Conservation (phyloP, 345 rosid genomes). For the Salix dunnii region DNA sequence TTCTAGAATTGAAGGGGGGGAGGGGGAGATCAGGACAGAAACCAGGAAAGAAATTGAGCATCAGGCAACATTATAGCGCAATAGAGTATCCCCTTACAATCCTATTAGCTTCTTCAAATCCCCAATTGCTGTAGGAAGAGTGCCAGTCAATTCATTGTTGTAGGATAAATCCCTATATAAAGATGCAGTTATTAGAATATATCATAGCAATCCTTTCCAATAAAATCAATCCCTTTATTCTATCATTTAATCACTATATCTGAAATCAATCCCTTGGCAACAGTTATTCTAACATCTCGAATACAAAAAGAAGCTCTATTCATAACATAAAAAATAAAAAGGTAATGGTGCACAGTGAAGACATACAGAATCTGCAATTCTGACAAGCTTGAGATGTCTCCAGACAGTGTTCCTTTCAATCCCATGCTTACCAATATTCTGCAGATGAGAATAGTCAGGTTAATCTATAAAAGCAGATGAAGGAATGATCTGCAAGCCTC, state of each 20-base stretch:
- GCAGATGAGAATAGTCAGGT: constrained; percentile 20
- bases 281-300: neutral
- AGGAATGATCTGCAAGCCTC: neutral
- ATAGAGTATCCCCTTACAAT: constrained; percentile 49
- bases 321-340: neutral
- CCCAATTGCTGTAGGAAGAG: constrained; percentile 64
- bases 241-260: neutral
- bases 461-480: neutral
- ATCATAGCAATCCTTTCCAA: neutral
- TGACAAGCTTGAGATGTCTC: constrained; percentile 50
- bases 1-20: constrained; percentile 36
- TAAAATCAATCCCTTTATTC: neutral
- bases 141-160: constrained; percentile 56
- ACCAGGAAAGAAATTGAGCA: neutral
- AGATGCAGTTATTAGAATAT: constrained; percentile 17
- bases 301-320: neutral
- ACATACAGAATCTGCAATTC: constrained; percentile 67
- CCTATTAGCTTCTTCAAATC: constrained; percentile 46
- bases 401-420: constrained; percentile 51
- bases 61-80: neutral
- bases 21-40: neutral
- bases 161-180: constrained; percentile 72
- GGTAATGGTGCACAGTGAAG: constrained; percentile 4
- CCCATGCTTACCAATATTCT: constrained; percentile 58
- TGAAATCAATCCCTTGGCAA: neutral